Conservation (phyloP, 345 rosid species). For the Boechera stricta region DNA sequence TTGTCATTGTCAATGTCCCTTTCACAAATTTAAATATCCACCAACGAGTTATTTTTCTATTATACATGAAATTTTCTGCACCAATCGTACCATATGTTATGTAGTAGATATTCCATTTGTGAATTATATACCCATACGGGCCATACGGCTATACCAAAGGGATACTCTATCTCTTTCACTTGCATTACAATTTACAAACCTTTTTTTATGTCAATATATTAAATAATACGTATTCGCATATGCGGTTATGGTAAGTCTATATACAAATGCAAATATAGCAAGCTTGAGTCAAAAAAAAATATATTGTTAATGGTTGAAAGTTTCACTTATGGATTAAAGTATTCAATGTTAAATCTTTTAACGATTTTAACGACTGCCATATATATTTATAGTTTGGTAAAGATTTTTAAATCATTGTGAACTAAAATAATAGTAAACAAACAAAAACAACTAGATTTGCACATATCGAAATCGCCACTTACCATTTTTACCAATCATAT, state of each 20-base stretch:
- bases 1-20: neutral
- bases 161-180: neutral
- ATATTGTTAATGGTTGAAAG: neutral
- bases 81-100: constrained; percentile 11
- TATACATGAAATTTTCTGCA: neutral
- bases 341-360: neutral
- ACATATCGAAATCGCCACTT: neutral
- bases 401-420: neutral
- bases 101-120: neutral
- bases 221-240: neutral
- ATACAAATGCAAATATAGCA: neutral
- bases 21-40: constrained; percentile 24
- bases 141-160: neutral
- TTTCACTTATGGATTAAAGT: neutral
- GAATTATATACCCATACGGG: constrained; percentile 1
- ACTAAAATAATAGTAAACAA: neutral
- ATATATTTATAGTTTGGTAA: neutral
- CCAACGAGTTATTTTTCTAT: constrained; percentile 23
- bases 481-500: neutral
- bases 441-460: neutral
- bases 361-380: neutral
- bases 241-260: neutral
- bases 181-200: neutral
- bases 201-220: neutral
- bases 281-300: neutral